Percentiles rank a stretch among this genome's conserved stretches.
Evolutionary conservation across 441 rosid species (phyloP).

Genomic region (Pelargonium australe): DNA sequence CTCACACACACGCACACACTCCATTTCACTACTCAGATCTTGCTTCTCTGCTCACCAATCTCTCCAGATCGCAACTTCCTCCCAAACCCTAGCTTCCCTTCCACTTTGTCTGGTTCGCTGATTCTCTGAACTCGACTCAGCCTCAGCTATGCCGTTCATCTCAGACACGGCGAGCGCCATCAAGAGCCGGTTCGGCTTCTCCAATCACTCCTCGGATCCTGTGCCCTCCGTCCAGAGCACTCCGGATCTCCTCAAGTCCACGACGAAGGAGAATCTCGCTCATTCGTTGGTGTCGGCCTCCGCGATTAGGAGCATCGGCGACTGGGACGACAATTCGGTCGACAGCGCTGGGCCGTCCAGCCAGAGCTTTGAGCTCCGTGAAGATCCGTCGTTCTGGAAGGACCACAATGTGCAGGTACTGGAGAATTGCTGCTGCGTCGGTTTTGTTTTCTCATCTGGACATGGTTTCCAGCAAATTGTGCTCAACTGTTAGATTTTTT

Average conservation of each 20-base stretch:
- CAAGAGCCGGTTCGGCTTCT: conserved; percentile 81
- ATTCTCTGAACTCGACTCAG: neutral
- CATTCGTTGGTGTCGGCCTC: conserved; percentile 28
- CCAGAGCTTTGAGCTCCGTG: conserved; percentile 64
- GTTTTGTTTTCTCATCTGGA: neutral
- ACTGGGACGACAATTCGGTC: conserved; percentile 38
- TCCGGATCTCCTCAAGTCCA: conserved; percentile 44
- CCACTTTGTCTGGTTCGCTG: neutral
- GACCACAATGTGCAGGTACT: conserved; percentile 92
- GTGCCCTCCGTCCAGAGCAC: conserved; percentile 34
- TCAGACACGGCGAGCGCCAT: conserved; percentile 80
- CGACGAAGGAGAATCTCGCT: conserved; percentile 29
- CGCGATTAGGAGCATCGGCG: conserved; percentile 29
- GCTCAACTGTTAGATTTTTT: neutral
- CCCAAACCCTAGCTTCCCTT: conserved; percentile 4
- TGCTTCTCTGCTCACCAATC: neutral
- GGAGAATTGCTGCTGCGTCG: neutral
- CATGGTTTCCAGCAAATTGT: neutral
- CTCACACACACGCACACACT: conserved; percentile 11
- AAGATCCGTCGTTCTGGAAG: conserved; percentile 92
- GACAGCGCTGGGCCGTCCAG: conserved; percentile 26
- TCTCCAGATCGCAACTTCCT: neutral
- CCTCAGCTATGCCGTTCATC: conserved; percentile 55
- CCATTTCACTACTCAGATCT: conserved; percentile 6
- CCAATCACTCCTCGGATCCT: conserved; percentile 49